Evolutionary conservation across 768 basidiomycete species (phyloP), one percentile per base, ranked within the genome.

Genomic region (Lactarius sanguifluus): DNA sequence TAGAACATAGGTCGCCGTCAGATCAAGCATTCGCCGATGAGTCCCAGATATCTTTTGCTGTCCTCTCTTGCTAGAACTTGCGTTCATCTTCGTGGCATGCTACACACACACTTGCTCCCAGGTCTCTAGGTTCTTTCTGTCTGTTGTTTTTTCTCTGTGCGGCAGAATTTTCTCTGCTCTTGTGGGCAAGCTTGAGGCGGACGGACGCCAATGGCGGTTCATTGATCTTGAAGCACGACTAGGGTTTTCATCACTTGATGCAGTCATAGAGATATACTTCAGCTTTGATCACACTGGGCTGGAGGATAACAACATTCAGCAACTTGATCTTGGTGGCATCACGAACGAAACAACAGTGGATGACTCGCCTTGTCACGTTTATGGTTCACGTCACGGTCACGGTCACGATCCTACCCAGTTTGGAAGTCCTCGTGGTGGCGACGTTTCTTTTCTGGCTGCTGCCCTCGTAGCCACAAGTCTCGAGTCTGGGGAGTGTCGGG

Each of bases 231-330:
- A 59, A 15, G 66, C 54, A 64, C 43, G 36, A 45, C 40, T 38
- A 56, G 57, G 34, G 3, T 64, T 59, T 32, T 28, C 58, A 10
- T 36, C n/a, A n/a, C 50, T 64, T 64, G 66, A 60, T 30, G 58
- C 62, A 55, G 41, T 64, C 62, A 57, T 40, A 34, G 8, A 23
- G 25, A 20, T 43, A 38, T 38, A 59, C 66, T 59, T 59, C 62
- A 47, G 12, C 18, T 57, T 67, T 43, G 41, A 25, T 67, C 66
- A 67, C 66, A 67, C 66, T 64, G 30, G 58, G 34, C 52, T 45
- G 15, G 43, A 25, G 50, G 25, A 25, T 52, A 56, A 66, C 57
- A 34, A 52, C 52, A 40, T 62, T 61, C 23, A 54, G 61, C 40
- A 43, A 56, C 45, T 61, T 57, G 59, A 38, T 61, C 43, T 45